Percentiles rank a stretch among this genome's conserved stretches.
These are phyloP conservation scores for Ogataea paraovalis DNA, from an alignment of 805 yeast species.

Conservation along the genomic window DNA sequence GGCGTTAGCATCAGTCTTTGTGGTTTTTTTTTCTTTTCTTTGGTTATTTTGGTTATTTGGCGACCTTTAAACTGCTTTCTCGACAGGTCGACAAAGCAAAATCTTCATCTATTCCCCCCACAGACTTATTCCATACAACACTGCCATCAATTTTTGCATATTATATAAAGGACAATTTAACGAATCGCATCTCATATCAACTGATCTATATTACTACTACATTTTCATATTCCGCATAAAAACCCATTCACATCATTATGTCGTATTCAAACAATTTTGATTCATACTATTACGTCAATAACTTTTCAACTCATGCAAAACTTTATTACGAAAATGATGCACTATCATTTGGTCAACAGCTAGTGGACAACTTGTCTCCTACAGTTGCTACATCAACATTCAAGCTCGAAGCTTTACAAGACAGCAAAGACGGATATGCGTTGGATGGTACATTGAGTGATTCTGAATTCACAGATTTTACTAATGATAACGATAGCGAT, in stretches of 20 bases:
- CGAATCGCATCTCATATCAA: no score
- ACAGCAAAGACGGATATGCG: neutral
- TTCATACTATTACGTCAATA: neutral
- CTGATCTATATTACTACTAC: no score
- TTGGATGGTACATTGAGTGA: neutral
- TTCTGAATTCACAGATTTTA: neutral
- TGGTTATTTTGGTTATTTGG: no score
- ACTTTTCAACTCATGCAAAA: neutral
- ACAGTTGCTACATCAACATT: neutral
- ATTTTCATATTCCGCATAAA: neutral
- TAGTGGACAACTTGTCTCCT: conserved; percentile 2
- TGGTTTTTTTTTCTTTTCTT: neutral
- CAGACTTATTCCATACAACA: no score
- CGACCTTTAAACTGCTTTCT: no score
- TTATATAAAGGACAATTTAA: no score
- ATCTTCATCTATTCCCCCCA: no score
- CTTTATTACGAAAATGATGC: neutral
- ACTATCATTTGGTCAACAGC: conserved; percentile 1
- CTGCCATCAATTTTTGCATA: no score
- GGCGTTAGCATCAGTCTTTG: no score
- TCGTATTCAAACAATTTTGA: neutral
- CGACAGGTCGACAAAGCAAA: no score
- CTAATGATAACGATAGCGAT: neutral
- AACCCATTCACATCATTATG: neutral
- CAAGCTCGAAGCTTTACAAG: neutral